Evolutionary conservation across 2,329 filamentous ascomycete genomes (phyloP), one percentile per base, ranked within the genome.

Genomic region (Xylariomycetidae sp.): DNA sequence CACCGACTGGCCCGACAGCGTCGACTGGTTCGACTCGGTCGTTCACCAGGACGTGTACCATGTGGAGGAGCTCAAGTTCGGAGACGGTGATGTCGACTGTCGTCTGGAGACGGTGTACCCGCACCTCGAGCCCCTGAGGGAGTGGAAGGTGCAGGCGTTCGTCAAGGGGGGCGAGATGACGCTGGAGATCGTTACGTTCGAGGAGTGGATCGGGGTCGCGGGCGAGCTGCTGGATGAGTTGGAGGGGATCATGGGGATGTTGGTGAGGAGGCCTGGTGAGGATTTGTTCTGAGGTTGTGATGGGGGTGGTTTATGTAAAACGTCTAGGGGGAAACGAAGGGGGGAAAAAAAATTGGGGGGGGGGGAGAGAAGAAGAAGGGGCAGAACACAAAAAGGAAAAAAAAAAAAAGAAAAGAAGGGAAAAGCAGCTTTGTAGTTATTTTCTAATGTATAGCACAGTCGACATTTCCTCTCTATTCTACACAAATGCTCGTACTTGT

Each of bases 141-240:
- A 70, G 50, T 78, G 76, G 63, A 78, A 80, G 62, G 66, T 80
- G 25, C 74, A 82, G 63, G 76, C 66, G 15, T 83, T 72, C 57
- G 67, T 69, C 18, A 65, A 59, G 31, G 72, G 66, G 5, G 72
- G 69, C 39, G 59, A 54, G 50, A 54, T 73, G 51, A 70, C 66
- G 30, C 58, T 80, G 32, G 77, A 80, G 60, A 66, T 80, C 50
- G 73, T 80, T 14, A 79, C 75, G 3, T 72, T 77, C 43, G 61
- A 73, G 50, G 70, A 66, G 30, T 79, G 74, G 72, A 62, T 58
- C 9, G 59, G 53, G 0, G 67, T 75, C 31, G 76, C 75, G 2
- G 56, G 59, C 28, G 63, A 63, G 10, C 48, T 80, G 35, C 49
- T 82, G 31, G 62, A 65, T 14, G 70, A 76, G 32, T 46, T 80